These are phyloP conservation scores for Hymenotorrendiella dingleyae DNA, from an alignment of 2,329 filamentous ascomycete species.

Conservation along the genomic window DNA sequence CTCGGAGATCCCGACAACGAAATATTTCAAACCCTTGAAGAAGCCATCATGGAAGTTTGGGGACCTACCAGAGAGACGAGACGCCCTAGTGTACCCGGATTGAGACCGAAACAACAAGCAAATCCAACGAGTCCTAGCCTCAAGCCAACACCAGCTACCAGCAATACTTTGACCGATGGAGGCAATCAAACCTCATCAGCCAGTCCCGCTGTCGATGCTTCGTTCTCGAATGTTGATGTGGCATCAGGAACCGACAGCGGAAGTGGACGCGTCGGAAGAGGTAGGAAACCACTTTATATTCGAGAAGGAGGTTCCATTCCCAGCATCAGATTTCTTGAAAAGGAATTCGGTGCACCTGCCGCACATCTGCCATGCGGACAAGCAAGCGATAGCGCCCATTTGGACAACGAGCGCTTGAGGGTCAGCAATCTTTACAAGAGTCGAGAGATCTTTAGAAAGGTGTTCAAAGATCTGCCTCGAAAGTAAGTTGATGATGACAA, in stretches of 20 bases:
- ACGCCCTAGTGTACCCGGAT: conserved; percentile 35
- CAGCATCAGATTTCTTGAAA: conserved; percentile 87
- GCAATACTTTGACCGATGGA: conserved; percentile 43
- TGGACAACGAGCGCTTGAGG: conserved; percentile 91
- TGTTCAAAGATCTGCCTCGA: conserved; percentile 51
- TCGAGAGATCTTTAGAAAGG: conserved; percentile 80
- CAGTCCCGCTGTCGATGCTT: conserved; percentile 24
- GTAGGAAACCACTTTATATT: conserved; percentile 76
- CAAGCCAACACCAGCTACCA: conserved; percentile 43
- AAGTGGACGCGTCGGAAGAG: conserved; percentile 15
- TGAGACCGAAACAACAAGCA: conserved; percentile 23
- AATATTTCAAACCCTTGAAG: conserved; percentile 83
- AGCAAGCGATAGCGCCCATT: conserved; percentile 86
- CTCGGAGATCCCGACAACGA: conserved; percentile 85
- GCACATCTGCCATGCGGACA: conserved; percentile 93
- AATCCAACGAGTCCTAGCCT: conserved; percentile 19
- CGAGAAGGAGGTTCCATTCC: conserved; percentile 94
- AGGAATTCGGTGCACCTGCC: conserved; percentile 85
- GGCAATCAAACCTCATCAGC: conserved; percentile 32
- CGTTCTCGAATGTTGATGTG: not conserved
- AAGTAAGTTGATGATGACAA: conserved; percentile 21
- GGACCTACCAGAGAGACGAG: conserved; percentile 42
- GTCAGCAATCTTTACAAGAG: conserved; percentile 86
- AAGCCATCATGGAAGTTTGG: conserved; percentile 83
- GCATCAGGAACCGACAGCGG: not conserved